phyloP scores from a whole-genome alignment of 1,284 basidiomycete species.

The Pseudozyma hubeiensis region DNA sequence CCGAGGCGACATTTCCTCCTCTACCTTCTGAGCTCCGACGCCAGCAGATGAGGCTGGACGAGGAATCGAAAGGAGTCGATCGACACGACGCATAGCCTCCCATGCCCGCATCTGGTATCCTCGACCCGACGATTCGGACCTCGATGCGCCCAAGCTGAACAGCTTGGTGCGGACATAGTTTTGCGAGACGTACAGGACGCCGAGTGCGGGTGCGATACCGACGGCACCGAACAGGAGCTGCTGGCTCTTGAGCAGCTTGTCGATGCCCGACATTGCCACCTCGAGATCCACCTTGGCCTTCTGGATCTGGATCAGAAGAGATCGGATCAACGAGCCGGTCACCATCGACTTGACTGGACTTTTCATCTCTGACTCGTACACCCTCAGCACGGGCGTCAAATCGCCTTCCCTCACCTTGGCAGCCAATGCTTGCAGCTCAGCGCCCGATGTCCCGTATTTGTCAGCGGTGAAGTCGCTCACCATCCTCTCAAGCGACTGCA shows the following conservation, averaged over 20 bases:
- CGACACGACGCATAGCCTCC: slow-evolving; percentile 69
- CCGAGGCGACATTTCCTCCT: not conserved
- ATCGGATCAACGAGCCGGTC: slow-evolving; percentile 83
- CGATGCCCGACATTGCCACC: slow-evolving; percentile 84
- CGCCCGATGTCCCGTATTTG: slow-evolving; percentile 76
- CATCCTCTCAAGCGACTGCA: slow-evolving; percentile 93
- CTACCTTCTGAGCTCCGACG: not conserved
- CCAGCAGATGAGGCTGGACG: not conserved
- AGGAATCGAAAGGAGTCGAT: slow-evolving; percentile 65
- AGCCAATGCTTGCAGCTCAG: slow-evolving; percentile 75
- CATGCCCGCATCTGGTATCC: slow-evolving; percentile 69
- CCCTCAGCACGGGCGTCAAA: slow-evolving; percentile 84
- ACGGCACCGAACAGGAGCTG: slow-evolving; percentile 97
- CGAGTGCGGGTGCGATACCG: slow-evolving; percentile 89
- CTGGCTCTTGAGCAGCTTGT: slow-evolving; percentile 91
- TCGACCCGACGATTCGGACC: slow-evolving; percentile 69
- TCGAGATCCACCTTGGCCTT: slow-evolving; percentile 97
- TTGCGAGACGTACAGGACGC: slow-evolving; percentile 76
- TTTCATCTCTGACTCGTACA: slow-evolving; percentile 92
- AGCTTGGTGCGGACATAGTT: slow-evolving; percentile 74
- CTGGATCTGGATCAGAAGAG: slow-evolving; percentile 91
- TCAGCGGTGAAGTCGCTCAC: slow-evolving; percentile 85
- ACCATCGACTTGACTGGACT: slow-evolving; percentile 84
- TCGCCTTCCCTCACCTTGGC: slow-evolving; percentile 81
- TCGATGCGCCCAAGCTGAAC: slow-evolving; percentile 71